These are phyloP conservation scores for Candida schatavii DNA, from an alignment of 805 yeast species.

Conservation along the genomic window DNA sequence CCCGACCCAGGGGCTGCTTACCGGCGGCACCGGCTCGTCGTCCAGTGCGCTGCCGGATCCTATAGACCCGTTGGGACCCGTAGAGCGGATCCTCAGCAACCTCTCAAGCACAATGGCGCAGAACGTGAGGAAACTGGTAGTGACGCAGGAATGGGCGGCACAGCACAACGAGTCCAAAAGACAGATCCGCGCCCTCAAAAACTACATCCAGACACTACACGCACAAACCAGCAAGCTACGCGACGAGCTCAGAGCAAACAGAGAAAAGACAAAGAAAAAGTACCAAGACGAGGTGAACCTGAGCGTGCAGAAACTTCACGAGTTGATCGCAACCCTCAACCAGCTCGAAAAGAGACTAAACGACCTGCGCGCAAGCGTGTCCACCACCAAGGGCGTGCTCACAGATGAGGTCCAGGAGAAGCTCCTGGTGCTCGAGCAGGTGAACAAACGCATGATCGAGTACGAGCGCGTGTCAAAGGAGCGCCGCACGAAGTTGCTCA, in stretches of 20 bases:
- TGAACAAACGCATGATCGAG: constrained; percentile 25
- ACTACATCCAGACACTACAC: constrained; percentile 17
- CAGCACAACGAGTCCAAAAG: not conserved
- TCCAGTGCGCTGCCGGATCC: not conserved
- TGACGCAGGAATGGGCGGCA: not conserved
- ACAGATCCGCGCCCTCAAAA: constrained; percentile 16
- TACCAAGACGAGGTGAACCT: constrained; percentile 25
- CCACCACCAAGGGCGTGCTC: constrained; percentile 23
- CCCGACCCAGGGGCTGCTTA: too few species aligned
- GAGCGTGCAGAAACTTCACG: constrained; percentile 26
- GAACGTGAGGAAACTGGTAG: not conserved
- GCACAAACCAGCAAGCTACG: constrained; percentile 16
- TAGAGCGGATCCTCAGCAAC: not conserved
- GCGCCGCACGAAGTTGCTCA: constrained; percentile 28
- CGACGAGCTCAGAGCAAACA: constrained; percentile 15
- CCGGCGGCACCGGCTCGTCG: too few species aligned
- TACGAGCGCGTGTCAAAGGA: constrained; percentile 23
- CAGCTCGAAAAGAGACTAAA: constrained; percentile 25
- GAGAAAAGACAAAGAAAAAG: constrained; percentile 15
- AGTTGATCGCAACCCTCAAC: constrained; percentile 22
- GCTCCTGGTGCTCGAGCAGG: constrained; percentile 29
- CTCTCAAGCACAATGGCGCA: not conserved
- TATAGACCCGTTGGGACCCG: not conserved
- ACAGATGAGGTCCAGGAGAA: constrained; percentile 24
- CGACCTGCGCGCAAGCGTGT: constrained; percentile 20